Conservation (phyloP, 2,329 filamentous ascomycete species). For the Acrodontium crateriforme region DNA sequence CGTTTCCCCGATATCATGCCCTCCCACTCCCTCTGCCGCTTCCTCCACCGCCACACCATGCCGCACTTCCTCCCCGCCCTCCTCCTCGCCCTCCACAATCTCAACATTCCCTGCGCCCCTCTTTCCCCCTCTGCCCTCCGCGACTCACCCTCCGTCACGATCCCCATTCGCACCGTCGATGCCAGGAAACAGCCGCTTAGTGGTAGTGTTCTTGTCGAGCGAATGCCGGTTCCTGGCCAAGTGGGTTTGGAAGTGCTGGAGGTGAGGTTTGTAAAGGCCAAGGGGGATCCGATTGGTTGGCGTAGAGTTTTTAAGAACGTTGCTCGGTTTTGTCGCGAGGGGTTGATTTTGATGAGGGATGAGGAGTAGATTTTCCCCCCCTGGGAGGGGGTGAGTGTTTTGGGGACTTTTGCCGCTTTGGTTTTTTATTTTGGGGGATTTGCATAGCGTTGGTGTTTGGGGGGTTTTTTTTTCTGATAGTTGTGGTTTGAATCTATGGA, state of each 20-base stretch:
- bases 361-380: no score
- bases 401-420: no score
- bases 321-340: constrained; percentile 64
- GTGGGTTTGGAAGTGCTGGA: constrained; percentile 52
- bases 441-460: no score
- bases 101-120: constrained; percentile 58
- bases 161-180: constrained; percentile 65
- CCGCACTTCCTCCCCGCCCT: constrained; percentile 67
- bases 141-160: no score
- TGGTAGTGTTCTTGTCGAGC: constrained; percentile 63
- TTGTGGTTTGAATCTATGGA: no score
- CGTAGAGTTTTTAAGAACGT: constrained; percentile 92
- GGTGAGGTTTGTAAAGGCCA: constrained; percentile 83
- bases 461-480: no score
- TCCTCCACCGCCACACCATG: constrained; percentile 72
- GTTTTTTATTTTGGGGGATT: no score
- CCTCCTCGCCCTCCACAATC: constrained; percentile 64
- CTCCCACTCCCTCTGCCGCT: constrained; percentile 72
- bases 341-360: constrained; percentile 52
- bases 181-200: constrained; percentile 57
- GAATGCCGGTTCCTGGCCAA: constrained; percentile 36
- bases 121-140: no score
- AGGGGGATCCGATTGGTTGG: constrained; percentile 95
- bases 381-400: no score
- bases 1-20: constrained; percentile 87